Conservation (phyloP, 2,329 filamentous ascomycete genomes). For the Trichoderma oligosporum region DNA sequence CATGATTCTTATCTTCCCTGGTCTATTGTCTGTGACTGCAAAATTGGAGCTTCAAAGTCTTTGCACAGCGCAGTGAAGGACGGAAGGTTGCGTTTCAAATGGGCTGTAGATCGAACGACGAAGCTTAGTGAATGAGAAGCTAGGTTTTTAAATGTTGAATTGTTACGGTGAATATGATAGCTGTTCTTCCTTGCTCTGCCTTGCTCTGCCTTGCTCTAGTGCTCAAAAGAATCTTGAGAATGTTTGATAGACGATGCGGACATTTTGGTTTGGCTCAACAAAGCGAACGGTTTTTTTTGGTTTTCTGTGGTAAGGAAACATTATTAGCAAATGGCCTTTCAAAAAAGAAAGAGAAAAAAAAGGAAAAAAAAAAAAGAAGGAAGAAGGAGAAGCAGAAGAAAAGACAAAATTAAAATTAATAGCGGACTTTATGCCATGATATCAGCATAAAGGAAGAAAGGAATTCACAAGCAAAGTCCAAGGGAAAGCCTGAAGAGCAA, state of each 20-base stretch:
- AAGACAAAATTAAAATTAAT: not conserved
- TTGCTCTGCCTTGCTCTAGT: too few species aligned
- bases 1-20: not conserved
- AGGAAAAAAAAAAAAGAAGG: not conserved
- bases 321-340: not conserved
- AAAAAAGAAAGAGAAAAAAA: not conserved
- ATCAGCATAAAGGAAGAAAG: too few species aligned
- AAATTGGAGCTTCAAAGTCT: too few species aligned
- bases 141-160: not conserved
- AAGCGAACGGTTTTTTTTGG: not conserved
- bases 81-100: too few species aligned
- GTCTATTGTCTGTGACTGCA: not conserved
- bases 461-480: too few species aligned
- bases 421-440: too few species aligned
- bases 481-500: too few species aligned
- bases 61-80: not conserved
- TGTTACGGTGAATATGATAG: not conserved
- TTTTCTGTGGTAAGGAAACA: not conserved
- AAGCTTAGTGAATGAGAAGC: not conserved
- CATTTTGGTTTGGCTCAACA: not conserved
- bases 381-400: not conserved
- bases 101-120: not conserved
- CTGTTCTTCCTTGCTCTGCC: too few species aligned
- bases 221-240: not conserved
- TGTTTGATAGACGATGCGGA: conserved; percentile 1